Conservation (phyloP, 331 rosid species). For the Arachis monticola region DNA sequence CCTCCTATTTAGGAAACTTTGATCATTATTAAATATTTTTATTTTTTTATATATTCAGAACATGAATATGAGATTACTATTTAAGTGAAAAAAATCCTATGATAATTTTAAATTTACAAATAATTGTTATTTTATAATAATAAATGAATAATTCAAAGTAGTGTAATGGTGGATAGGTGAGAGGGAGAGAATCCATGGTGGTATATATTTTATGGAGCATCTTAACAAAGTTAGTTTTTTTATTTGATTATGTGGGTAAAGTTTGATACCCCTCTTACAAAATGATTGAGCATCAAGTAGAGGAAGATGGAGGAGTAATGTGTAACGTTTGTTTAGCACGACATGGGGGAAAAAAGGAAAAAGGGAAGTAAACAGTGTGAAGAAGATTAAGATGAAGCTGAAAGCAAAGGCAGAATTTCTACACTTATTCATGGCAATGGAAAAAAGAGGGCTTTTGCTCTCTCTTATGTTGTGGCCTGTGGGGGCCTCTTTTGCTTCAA, state of each 20-base stretch:
- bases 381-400: slow-evolving; percentile 53
- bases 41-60: too few relatives aligned
- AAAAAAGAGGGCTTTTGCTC: slow-evolving; percentile 51
- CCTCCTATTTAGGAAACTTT: too few relatives aligned
- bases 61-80: too few relatives aligned
- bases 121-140: neutral
- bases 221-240: slow-evolving; percentile 7
- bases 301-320: neutral
- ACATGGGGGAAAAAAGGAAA: slow-evolving; percentile 25
- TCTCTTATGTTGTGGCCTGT: slow-evolving; percentile 44
- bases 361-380: slow-evolving; percentile 39
- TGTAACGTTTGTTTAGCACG: slow-evolving; percentile 31
- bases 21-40: too few relatives aligned
- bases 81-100: too few relatives aligned
- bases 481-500: slow-evolving; percentile 75
- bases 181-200: neutral
- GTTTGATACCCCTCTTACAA: slow-evolving; percentile 25
- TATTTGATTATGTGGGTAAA: slow-evolving; percentile 27
- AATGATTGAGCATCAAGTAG: slow-evolving; percentile 29
- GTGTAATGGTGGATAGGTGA: too few relatives aligned
- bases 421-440: slow-evolving; percentile 54
- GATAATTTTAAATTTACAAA: too few relatives aligned
- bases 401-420: slow-evolving; percentile 74
- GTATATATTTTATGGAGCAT: neutral
- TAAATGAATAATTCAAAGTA: neutral